A percentile compares a stretch with the other conserved stretches of the same genome.
Evolutionary conservation across 2,329 filamentous ascomycete species (phyloP).

Genomic region (Microcyclosporella mali): DNA sequence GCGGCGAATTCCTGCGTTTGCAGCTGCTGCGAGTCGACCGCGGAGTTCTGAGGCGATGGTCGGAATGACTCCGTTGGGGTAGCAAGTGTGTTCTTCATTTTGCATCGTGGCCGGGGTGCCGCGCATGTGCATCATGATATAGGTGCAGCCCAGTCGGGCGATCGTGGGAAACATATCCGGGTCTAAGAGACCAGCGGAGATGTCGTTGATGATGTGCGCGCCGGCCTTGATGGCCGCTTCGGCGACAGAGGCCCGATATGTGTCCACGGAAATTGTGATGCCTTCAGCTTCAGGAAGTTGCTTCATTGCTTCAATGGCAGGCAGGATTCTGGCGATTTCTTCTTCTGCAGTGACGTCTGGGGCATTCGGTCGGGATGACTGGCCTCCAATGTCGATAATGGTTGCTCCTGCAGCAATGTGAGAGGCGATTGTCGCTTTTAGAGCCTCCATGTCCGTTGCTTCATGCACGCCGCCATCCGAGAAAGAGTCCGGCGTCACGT

Average conservation of each 20-base stretch:
- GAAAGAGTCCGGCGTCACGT: slow-evolving; percentile 93
- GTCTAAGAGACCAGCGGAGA: slow-evolving; percentile 77
- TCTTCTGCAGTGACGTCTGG: slow-evolving; percentile 62
- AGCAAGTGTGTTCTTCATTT: slow-evolving; percentile 48
- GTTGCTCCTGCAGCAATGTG: slow-evolving; percentile 67
- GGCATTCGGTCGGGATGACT: slow-evolving; percentile 79
- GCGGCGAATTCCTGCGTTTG: slow-evolving; percentile 73
- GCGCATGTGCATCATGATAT: slow-evolving; percentile 90
- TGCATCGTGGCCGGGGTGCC: slow-evolving; percentile 80
- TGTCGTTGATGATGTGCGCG: slow-evolving; percentile 90
- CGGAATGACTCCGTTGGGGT: slow-evolving; percentile 61
- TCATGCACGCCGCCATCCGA: slow-evolving; percentile 74
- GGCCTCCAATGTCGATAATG: slow-evolving; percentile 87
- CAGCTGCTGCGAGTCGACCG: slow-evolving; percentile 65
- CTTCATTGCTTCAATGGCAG: slow-evolving; percentile 69
- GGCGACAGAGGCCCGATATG: slow-evolving; percentile 80
- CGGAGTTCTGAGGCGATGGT: slow-evolving; percentile 63
- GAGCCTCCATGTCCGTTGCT: slow-evolving; percentile 39
- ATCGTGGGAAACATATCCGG: slow-evolving; percentile 74
- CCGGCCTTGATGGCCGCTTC: slow-evolving; percentile 68
- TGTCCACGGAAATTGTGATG: slow-evolving; percentile 82
- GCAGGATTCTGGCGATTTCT: slow-evolving; percentile 71
- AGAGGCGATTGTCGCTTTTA: slow-evolving; percentile 53
- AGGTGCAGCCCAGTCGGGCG: slow-evolving; percentile 68
- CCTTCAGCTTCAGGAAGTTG: slow-evolving; percentile 55